Evolutionary conservation across 2,329 filamentous ascomycete genomes (phyloP).

Genomic region (Cercospora nicotianae): DNA sequence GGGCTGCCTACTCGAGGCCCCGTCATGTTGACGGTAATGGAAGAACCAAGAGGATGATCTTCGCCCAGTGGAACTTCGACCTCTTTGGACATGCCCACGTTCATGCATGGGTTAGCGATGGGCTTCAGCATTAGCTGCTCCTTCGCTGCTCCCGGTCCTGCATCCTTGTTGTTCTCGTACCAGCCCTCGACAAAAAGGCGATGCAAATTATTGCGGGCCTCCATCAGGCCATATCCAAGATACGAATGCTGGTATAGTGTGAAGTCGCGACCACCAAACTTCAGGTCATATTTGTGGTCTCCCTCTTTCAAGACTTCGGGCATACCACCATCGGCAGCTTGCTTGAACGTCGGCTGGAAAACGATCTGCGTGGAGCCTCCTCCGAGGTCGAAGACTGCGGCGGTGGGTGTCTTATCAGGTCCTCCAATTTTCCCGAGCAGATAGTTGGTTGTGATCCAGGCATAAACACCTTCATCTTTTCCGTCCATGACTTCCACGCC

Average conservation of each 20-base stretch:
- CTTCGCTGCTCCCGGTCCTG: constrained; percentile 36
- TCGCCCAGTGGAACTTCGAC: constrained; percentile 71
- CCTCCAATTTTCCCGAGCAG: constrained; percentile 95
- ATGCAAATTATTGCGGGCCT: constrained; percentile 85
- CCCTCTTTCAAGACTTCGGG: constrained; percentile 81
- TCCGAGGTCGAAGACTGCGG: constrained; percentile 92
- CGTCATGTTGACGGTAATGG: constrained; percentile 77
- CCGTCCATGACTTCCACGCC: constrained; percentile 98
- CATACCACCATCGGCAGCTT: constrained; percentile 70
- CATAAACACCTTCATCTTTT: constrained; percentile 94
- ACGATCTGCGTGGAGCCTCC: constrained; percentile 97
- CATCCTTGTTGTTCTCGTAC: constrained; percentile 58
- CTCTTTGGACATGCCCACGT: constrained; percentile 72
- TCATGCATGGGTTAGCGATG: constrained; percentile 82
- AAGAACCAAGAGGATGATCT: constrained; percentile 64
- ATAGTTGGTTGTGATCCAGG: constrained; percentile 99
- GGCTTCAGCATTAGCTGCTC: constrained; percentile 66
- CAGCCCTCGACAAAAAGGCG: constrained; percentile 70
- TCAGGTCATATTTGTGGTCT: constrained; percentile 92
- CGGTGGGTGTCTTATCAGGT: constrained; percentile 84
- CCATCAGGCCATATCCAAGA: constrained; percentile 94
- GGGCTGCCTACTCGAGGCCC: constrained; percentile 74
- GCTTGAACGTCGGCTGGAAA: constrained; percentile 91
- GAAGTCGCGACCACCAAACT: constrained; percentile 87
- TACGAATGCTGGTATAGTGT: constrained; percentile 97